Evolutionary conservation across 495 filamentous ascomycete genomes (phyloP), one percentile per base, ranked within the genome.

Genomic region (Trichoderma orchidacearum): DNA sequence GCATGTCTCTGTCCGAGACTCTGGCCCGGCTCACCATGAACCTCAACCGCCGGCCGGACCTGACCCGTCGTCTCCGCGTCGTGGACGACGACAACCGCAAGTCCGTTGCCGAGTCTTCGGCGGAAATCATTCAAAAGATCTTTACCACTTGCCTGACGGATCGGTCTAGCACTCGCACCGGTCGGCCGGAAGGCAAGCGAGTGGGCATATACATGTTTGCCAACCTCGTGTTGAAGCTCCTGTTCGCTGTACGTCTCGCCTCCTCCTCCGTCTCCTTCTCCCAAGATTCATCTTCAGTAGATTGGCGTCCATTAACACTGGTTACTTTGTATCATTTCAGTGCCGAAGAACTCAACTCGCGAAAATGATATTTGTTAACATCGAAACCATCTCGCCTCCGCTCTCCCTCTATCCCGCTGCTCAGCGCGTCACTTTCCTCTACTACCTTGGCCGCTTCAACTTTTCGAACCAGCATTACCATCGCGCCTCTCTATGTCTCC

Each of bases 81-180:
- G 70, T 64, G 64, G 75, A 74, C 30, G 77, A 83, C 9, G 74
- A 74, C 15, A 79, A 82, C 58, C 76, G 75, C 36, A 85, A 88
- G 59, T 90, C 88, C 4, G 73, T 96, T 57, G 87, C 90, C 9
- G 90, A 94, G 65, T 73, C 83, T 25, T 86, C 89, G 1, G 89
- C 89, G 17, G 91, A 96, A 60, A 82, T 89, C 45, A 85, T 97
- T 55, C 85, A 91, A 50, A 85, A 89, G 59, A 88, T 91, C 3
- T 95, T 96, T 65, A 94, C 88, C 41, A 89, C 89, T 34, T 96
- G 92, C 61, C 75, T 96, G 35, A 89, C 83, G 3, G 91, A 96
- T 62, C 82, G 90, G 23, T 85, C 80, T 8, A 80, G 81, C 31
- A 79, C 77, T 30, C 66, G 79, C 11, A 72, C 69, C 58, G 73